Evolutionary conservation across 2,329 filamentous ascomycete species (phyloP), one percentile per base, ranked within the genome.

Genomic region (Cladophialophora bantiana): DNA sequence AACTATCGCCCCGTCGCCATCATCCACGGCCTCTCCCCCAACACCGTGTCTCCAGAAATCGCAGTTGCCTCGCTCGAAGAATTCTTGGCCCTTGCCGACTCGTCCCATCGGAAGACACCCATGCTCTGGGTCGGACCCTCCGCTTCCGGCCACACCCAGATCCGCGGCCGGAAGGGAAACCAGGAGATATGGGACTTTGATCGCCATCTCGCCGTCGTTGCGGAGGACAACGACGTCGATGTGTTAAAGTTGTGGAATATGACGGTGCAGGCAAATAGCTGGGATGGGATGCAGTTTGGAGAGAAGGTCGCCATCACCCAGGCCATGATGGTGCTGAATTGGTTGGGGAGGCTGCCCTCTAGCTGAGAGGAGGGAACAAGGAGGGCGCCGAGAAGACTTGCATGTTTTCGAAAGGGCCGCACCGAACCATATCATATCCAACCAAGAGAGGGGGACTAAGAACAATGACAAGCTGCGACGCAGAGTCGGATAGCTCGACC

Each of bases 41-140:
- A 73, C 56, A 77, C 74, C 1, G 73, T 73, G 12, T 73, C 78
- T 42, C 74, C 76, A 20, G 40, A 71, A n/a, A 69, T 71, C 7
- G 75, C 77, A 6, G 73, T 73, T 7, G 65, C 68, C 31, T 77
- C 77, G 13, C 76, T 82, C 65, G 75, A 80, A 31, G 79, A 82
- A 73, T 81, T 80, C 78, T 72, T 77, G 20, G 65, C 67, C 9
- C 68, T 80, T 3, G 77, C 79, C 7, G 72, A 76, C 59, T 69
- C 72, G 32, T 78, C 76, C 10, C 73, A 75, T 64, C 75, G 77
- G 12, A 79, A 78, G 40, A 77, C 77, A 2, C 80, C 80, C 3
- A 79, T 82, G 69, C 76, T 83, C 18, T 80, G 80, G 75, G 65
- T 83, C 15, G 77, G 80, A 4, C 80, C 80, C 26, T 76, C 75